Conservation (phyloP, 1,139 yeast species). For the Pichia sp. region DNA sequence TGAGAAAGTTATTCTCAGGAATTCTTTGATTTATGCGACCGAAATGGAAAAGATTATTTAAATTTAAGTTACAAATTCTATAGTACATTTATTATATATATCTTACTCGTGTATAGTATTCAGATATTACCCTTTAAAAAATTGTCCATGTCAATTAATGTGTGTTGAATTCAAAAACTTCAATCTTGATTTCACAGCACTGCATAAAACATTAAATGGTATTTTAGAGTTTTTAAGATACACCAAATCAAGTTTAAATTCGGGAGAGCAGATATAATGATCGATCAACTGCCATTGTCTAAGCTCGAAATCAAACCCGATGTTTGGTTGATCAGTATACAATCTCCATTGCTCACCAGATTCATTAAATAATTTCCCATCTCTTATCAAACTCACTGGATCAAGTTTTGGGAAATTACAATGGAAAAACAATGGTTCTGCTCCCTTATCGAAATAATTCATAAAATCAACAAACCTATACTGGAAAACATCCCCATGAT, state of each 20-base stretch:
- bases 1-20: conserved; percentile 46
- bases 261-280: conserved; percentile 29
- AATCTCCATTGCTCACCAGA: conserved; percentile 36
- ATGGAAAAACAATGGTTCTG: conserved; percentile 35
- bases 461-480: conserved; percentile 16
- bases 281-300: conserved; percentile 31
- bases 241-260: conserved; percentile 20
- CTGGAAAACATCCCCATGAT: conserved; percentile 2
- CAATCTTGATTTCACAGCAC: conserved; percentile 21
- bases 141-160: background rate
- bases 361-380: conserved; percentile 30
- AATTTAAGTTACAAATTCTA: conserved; percentile 1
- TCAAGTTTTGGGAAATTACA: conserved; percentile 37
- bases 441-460: conserved; percentile 25
- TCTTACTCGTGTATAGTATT: background rate
- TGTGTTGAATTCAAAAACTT: conserved; percentile 14
- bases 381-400: conserved; percentile 30
- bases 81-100: conserved; percentile 1
- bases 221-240: conserved; percentile 22
- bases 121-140: background rate
- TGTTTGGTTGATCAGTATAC: conserved; percentile 38
- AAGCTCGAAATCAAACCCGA: conserved; percentile 49
- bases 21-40: conserved; percentile 70
- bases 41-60: conserved; percentile 82
- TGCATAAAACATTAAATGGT: conserved; percentile 20